A percentile compares a stretch with the other conserved stretches of the same genome.
phyloP scores from a whole-genome alignment of 2,329 filamentous ascomycete species.

The Exophiala sideris region DNA sequence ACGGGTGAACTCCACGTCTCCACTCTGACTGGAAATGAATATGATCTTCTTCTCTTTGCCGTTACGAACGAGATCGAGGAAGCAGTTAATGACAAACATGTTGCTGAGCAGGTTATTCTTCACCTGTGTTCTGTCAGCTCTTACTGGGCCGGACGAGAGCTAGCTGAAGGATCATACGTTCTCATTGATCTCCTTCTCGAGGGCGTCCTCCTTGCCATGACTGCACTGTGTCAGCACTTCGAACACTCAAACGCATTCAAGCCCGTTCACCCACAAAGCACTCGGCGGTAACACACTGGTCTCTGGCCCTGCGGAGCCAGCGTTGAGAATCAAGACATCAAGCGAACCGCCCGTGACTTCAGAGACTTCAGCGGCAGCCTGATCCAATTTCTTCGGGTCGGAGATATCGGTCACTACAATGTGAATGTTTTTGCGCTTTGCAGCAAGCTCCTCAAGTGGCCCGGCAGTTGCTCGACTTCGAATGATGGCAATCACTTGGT shows the following conservation, averaged over 20 bases:
- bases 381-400: slow-evolving; percentile 11
- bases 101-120: slow-evolving; percentile 20
- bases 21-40: slow-evolving; percentile 38
- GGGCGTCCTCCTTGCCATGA: slow-evolving; percentile 20
- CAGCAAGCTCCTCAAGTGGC: slow-evolving; percentile 30
- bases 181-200: slow-evolving; percentile 22
- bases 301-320: slow-evolving; percentile 29
- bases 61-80: slow-evolving; percentile 41
- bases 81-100: slow-evolving; percentile 32
- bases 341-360: slow-evolving; percentile 38
- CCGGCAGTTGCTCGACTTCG: slow-evolving; percentile 32
- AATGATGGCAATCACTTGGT: slow-evolving; percentile 41
- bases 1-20: slow-evolving; percentile 29
- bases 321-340: slow-evolving; percentile 44
- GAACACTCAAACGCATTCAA: slow-evolving; percentile 1
- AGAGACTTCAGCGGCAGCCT: slow-evolving; percentile 33
- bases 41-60: slow-evolving; percentile 43
- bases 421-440: slow-evolving; percentile 35
- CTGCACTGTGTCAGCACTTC: slow-evolving; percentile 16
- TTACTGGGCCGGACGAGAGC: slow-evolving; percentile 1
- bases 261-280: slow-evolving; percentile 16
- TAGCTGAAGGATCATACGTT: slow-evolving; percentile 16
- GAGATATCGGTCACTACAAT: slow-evolving; percentile 38
- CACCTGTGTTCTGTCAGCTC: slow-evolving; percentile 13
- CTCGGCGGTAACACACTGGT: slow-evolving; percentile 13